Evolutionary conservation across 805 yeast genomes (phyloP).

Genomic region (Metschnikowia gelsemii): DNA sequence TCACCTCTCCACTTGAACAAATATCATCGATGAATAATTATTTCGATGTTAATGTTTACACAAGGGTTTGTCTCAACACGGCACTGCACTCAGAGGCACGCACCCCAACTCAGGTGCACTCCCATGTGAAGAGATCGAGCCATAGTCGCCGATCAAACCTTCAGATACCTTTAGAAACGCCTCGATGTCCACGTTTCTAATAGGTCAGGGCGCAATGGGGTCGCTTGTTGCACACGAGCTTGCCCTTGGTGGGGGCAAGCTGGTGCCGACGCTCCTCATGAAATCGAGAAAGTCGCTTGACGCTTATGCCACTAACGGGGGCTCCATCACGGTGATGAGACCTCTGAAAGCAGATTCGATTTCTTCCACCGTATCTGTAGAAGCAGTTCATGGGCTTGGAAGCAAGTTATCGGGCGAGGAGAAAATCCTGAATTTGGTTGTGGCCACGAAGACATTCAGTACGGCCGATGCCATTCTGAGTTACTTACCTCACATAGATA

Average conservation of each 20-base stretch:
- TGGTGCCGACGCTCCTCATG: conserved; percentile 37
- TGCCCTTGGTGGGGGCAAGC: conserved; percentile 38
- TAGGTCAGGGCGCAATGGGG: conserved; percentile 59
- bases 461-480: conserved; percentile 63
- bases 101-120: too few species aligned
- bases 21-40: too few species aligned
- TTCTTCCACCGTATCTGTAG: conserved; percentile 24
- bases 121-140: not conserved
- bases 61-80: too few species aligned
- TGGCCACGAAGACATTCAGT: conserved; percentile 80
- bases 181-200: conserved; percentile 26
- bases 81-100: too few species aligned
- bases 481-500: conserved; percentile 47
- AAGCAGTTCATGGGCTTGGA: conserved; percentile 23
- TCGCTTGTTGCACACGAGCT: conserved; percentile 47
- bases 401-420: conserved; percentile 10
- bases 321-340: conserved; percentile 32
- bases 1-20: too few species aligned
- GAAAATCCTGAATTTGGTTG: conserved; percentile 55
- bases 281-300: conserved; percentile 42
- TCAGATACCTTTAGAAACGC: not conserved
- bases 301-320: conserved; percentile 41
- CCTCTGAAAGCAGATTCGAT: conserved; percentile 23
- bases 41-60: too few species aligned
- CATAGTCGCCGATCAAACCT: not conserved